These are phyloP conservation scores for Sporothrix schenckii DNA, from an alignment of 2,329 filamentous ascomycete species.

Conservation along the genomic window DNA sequence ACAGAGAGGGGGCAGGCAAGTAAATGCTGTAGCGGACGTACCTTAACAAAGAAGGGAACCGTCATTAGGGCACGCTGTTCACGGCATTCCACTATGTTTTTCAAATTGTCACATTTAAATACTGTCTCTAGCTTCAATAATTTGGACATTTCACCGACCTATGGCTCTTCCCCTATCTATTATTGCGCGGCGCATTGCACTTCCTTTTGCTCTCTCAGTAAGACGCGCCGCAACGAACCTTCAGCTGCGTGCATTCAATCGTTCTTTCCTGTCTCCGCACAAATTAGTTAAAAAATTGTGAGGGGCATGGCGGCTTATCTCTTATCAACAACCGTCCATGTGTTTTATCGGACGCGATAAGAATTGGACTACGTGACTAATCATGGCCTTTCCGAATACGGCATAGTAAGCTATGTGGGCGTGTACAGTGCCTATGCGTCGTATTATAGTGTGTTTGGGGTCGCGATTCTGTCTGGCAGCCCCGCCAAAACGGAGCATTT, in stretches of 20 bases:
- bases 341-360: conserved; percentile 4
- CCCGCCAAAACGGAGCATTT: conserved; percentile 18
- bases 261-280: conserved; percentile 7
- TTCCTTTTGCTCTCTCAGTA: not conserved
- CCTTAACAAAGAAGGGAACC: too few species aligned
- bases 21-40: too few species aligned
- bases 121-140: too few species aligned
- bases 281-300: not conserved
- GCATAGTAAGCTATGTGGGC: not conserved
- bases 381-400: not conserved
- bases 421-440: not conserved
- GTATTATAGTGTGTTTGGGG: not conserved
- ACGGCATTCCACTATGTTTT: too few species aligned
- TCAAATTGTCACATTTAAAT: too few species aligned
- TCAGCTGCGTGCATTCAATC: not conserved
- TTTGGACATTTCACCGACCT: too few species aligned
- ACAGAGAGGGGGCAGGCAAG: not conserved
- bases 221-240: not conserved
- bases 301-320: conserved; percentile 24
- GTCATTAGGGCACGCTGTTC: too few species aligned
- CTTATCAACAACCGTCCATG: not conserved
- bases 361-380: not conserved
- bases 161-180: not conserved
- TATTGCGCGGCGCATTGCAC: not conserved
- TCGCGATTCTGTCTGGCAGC: conserved; percentile 2